Base-by-base conservation (phyloP, 768 basidiomycete genomes). In the Macrolepiota dolichaula region DNA sequence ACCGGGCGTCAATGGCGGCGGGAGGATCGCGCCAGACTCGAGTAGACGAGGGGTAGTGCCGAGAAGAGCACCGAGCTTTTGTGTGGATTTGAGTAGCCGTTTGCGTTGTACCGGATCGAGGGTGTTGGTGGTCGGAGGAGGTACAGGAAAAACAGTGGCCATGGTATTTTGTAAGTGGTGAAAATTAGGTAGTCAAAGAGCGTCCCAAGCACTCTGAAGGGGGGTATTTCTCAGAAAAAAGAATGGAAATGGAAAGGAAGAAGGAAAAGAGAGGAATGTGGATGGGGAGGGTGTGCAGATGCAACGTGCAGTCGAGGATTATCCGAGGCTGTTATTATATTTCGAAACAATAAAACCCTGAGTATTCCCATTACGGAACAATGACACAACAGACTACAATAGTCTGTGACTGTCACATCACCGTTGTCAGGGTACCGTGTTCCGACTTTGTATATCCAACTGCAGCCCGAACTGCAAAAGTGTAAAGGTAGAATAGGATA, bases 81-180 rank as follows among this genome's bases (percentile, higher is more conserved):
- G 77, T 11, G 83, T 81, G 0, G 85, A 82, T 47, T 82, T 82
- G 44, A 86, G 72, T n/a, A 87, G 79, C 44, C 81, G 81, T 3
- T 75, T 64, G 4, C 85, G 81, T 42, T 86, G 77, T 10, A 76
- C 66, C 0, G 69, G 68, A 19, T 78, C 74, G 35, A 84, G 77
- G 5, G 72, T 73, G 71, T 85, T 85, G 25, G 76, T 71, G 9
- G 84, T 85, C 0, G 82, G 77, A 4, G 85, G 83, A 19, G 71
- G 71, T 19, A 66, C 29, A 44, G 67, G 59, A 10, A 57, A 57
- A 36, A 47, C 15, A 51, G 37, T 29, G 42, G 57, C 27, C 50
- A 59, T 51, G 46, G 22, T 4, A 4, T 3, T n/a, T n/a, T n/a
- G n/a, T n/a, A n/a, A n/a, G 47, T 11, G 22, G n/a, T 5, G 4